These are phyloP conservation scores for Filobasidium wieringae DNA, from an alignment of 768 basidiomycete genomes.

Conservation along the genomic window DNA sequence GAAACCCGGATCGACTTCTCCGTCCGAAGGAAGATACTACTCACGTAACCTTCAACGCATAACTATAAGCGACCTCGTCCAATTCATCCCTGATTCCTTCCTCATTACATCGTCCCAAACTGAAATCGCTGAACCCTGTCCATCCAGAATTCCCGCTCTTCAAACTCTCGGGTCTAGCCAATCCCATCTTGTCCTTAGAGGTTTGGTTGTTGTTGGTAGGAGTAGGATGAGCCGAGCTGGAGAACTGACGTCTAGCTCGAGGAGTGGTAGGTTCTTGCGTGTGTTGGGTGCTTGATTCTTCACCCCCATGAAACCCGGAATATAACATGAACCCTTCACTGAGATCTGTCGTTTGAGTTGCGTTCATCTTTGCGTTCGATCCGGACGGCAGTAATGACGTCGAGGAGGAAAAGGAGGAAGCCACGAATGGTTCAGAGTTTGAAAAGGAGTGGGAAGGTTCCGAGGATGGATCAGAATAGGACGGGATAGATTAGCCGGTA, in stretches of 20 bases:
- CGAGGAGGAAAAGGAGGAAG: too few species aligned
- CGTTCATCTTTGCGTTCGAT: too few species aligned
- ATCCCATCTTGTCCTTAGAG: too few species aligned
- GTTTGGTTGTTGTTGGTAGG: background rate
- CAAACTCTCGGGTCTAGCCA: too few species aligned
- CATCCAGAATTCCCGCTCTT: background rate
- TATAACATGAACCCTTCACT: slow-evolving; percentile 1
- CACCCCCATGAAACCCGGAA: background rate
- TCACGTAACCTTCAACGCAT: slow-evolving; percentile 33
- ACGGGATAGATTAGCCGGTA: too few species aligned
- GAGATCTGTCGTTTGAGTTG: too few species aligned
- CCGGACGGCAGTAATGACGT: too few species aligned
- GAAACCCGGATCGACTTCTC: too few species aligned
- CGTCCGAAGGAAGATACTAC: slow-evolving; percentile 4
- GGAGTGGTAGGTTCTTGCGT: background rate
- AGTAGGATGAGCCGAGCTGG: background rate
- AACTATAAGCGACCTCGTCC: slow-evolving; percentile 28
- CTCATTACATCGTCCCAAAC: background rate
- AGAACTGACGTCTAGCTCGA: background rate
- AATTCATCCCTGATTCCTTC: slow-evolving; percentile 9
- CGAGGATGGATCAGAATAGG: too few species aligned
- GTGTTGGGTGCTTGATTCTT: background rate
- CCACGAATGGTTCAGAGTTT: too few species aligned
- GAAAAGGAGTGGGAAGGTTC: too few species aligned
- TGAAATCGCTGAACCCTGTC: background rate